Evolutionary conservation across 768 basidiomycete genomes (phyloP), one percentile per base, ranked within the genome.

Genomic region (Galerina marginata): DNA sequence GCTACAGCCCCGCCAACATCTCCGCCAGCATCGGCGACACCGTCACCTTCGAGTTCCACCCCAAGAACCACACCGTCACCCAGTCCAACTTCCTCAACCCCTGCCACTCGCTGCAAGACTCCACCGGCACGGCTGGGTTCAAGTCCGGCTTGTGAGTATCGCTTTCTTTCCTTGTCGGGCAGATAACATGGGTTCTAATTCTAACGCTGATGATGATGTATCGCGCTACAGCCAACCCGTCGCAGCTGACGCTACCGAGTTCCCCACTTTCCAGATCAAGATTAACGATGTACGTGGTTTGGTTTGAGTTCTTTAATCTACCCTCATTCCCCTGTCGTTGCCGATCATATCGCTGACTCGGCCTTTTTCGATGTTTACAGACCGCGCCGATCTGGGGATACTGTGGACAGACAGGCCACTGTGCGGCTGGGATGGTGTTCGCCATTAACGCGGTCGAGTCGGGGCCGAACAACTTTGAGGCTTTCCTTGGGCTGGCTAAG

Each of bases 391-490:
- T 86, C 67, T 88, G 84, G 86, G 82, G 78, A 3, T 87, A 81
- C 75, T 87, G 87, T 67, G 75, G 76, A 0, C 86, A 87, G 65
- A 63, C 67, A 1, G 71, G 69, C 50, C 87, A 88, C 70, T 88
- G 87, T 66, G 75, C 70, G 0, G 60, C 74, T 26, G 87, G 87
- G 52, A 89, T 89, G 88, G 87, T 89, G 52, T 87, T 88, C 65
- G 68, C 84, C n/a, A 80, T 81, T 65, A 89, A 86, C 72, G 80
- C 86, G 1, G 74, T 77, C 25, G 81, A 82, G 69, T 70, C 74
- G 6, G 78, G 83, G 23, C 63, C 81, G 16, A 81, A 85, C 67
- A 86, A 71, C 69, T 87, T 83, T 63, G 79, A 70, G 9, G 82
- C 81, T 6, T 88, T 86, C 29, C 62, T 72, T 45, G 69, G 71